These are phyloP conservation scores for Sporobolomyces pararoseus DNA, from an alignment of 768 basidiomycete species.

Conservation along the genomic window DNA sequence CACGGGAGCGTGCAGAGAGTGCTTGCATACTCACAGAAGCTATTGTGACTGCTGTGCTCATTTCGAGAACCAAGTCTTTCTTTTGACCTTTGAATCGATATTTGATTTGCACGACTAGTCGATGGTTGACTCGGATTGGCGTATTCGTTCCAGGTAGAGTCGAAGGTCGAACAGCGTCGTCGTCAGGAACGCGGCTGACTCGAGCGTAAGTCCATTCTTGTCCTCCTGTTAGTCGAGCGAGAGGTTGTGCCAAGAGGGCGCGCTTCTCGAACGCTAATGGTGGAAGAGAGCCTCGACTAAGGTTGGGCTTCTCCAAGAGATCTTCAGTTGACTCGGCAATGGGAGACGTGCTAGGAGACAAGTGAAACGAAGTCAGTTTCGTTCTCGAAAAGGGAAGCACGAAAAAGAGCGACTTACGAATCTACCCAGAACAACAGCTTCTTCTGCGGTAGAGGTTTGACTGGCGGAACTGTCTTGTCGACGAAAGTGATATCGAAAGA, in stretches of 20 bases:
- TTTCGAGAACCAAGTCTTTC: constrained; percentile 27
- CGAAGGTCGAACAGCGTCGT: constrained; percentile 26
- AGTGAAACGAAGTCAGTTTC: background rate
- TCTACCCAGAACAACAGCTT: constrained; percentile 35
- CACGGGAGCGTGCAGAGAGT: background rate
- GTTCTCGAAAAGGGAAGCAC: background rate
- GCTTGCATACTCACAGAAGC: constrained; percentile 22
- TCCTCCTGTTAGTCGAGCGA: constrained; percentile 15
- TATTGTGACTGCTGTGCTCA: constrained; percentile 22
- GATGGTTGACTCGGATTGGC: constrained; percentile 29
- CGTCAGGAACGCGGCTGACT: constrained; percentile 33
- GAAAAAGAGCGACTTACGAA: constrained; percentile 9
- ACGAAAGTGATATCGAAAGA: constrained; percentile 11
- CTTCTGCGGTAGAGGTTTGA: background rate
- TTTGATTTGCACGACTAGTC: constrained; percentile 26
- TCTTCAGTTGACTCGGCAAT: constrained; percentile 27
- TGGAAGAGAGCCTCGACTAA: constrained; percentile 17
- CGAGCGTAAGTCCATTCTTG: constrained; percentile 35
- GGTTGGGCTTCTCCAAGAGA: constrained; percentile 24
- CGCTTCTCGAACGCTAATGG: constrained; percentile 34
- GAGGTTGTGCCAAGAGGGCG: constrained; percentile 21
- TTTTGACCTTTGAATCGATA: constrained; percentile 26
- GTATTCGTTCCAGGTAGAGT: constrained; percentile 35
- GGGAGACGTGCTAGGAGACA: constrained; percentile 7
- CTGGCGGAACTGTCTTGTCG: background rate